Evolutionary conservation across 305 asterid species (phyloP).

Genomic region (Solanum chacoense): DNA sequence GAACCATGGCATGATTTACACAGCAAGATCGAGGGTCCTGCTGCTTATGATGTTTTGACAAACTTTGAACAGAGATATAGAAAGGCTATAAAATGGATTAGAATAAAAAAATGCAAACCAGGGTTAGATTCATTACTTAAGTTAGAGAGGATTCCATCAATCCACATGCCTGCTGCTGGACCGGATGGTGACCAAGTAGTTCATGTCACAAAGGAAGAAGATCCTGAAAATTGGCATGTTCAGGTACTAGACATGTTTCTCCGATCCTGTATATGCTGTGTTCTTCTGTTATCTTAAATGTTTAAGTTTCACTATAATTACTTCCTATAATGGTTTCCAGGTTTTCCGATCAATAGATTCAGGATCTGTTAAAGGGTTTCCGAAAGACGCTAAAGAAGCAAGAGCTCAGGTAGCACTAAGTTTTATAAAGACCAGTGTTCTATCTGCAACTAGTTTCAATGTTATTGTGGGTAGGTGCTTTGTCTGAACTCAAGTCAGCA

Average conservation of each 20-base stretch:
- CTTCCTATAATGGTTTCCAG: conserved; percentile 1
- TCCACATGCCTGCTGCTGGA: conserved; percentile 8
- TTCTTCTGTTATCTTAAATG: not conserved
- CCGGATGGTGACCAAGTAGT: conserved; percentile 5
- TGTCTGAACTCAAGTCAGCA: not conserved
- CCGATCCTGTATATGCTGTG: not conserved
- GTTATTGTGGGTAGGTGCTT: not conserved
- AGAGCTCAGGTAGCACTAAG: conserved; percentile 13
- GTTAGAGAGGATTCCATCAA: conserved; percentile 7
- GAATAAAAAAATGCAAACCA: not conserved
- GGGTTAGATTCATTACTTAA: conserved; percentile 12
- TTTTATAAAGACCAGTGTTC: not conserved
- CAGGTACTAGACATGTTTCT: conserved; percentile 5
- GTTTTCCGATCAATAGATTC: conserved; percentile 18
- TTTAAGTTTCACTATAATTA: not conserved
- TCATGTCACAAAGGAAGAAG: conserved; percentile 9
- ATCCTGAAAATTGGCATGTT: conserved; percentile 15
- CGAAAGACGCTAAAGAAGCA: conserved; percentile 11
- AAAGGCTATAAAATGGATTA: conserved; percentile 11
- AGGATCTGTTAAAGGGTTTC: conserved; percentile 15
- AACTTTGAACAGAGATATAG: conserved; percentile 17
- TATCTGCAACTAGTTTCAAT: conserved; percentile 2
- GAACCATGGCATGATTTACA: conserved; percentile 22
- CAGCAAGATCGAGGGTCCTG: conserved; percentile 18
- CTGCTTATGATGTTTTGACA: conserved; percentile 13